Evolutionary conservation across 306 rosid species (phyloP), one percentile per base, ranked within the genome.

Genomic region (Neltuma alba): DNA sequence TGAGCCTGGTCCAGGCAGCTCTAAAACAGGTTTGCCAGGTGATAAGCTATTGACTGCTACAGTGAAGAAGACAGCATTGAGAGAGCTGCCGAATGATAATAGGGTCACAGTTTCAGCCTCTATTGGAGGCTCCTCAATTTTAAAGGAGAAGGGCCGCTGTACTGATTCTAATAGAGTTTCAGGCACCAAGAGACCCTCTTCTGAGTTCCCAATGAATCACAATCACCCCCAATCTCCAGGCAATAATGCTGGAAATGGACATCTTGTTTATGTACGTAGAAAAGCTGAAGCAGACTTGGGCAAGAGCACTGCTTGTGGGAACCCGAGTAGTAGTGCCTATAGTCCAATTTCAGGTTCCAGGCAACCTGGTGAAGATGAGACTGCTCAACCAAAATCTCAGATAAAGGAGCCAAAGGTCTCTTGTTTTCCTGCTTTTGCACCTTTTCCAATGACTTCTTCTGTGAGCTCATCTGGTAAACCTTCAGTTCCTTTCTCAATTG

Each of bases 221-320:
- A 73, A 89, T 67, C 86, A 81, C 75, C 89, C 82, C 34, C 94
- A 90, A 54, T 87, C 91, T 74, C 87, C 89, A 13, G 74, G 86
- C 62, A 88, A 72, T 80, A 91, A 74, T 85, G 67, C 86, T 84
- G 81, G 92, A 33, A 92, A 85, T 81, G 92, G 96, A 55, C 97
- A 85, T 83, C 99, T 92, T 75, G 99, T 95, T 69, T 95, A 95
- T 83, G 96, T 90, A 72, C 99, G 99, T 23, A 88, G 99, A 86
- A 95, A 92, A 78, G 86, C 97, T 6, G 99, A 95, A 75, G 87
- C 90, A 37, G 98, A 95, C 34, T 23, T 86, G 79, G 86, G 90
- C 78, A 95, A 91, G 87, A 88, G 76, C 72, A 84, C 83, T 60
- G 42, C 92, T 62, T 82, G 83, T 86, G 97, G 82, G 83, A 90